Conservation (phyloP, 192 early-diverging fungal genomes). For the Phycomyces nitens region DNA sequence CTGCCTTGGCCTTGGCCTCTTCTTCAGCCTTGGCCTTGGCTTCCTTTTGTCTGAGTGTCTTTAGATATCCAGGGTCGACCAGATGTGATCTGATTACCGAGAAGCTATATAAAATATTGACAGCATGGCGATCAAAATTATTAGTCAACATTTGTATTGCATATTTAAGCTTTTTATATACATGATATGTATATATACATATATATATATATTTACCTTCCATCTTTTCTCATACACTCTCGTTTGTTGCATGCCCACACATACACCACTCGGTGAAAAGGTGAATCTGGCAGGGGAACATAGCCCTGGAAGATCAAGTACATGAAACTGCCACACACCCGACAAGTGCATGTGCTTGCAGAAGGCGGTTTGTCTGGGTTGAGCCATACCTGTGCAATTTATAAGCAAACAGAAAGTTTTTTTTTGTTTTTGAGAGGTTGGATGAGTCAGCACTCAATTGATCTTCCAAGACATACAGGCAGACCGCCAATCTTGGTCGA, state of each 20-base stretch:
- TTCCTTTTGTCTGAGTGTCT: slow-evolving; percentile 45
- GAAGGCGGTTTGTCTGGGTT: slow-evolving; percentile 30
- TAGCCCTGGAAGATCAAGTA: slow-evolving; percentile 70
- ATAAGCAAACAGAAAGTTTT: background rate
- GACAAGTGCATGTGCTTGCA: slow-evolving; percentile 39
- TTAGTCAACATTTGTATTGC: too few relatives aligned
- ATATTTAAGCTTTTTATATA: too few relatives aligned
- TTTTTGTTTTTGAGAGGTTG: background rate
- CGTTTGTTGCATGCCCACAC: slow-evolving; percentile 77
- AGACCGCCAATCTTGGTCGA: slow-evolving; percentile 62
- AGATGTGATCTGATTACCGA: slow-evolving; percentile 58
- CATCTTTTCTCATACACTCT: slow-evolving; percentile 66
- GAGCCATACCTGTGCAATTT: slow-evolving; percentile 39
- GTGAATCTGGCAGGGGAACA: slow-evolving; percentile 65
- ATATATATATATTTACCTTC: too few relatives aligned
- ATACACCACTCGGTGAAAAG: slow-evolving; percentile 74
- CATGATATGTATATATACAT: too few relatives aligned
- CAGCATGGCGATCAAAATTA: too few relatives aligned
- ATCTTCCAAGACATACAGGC: slow-evolving; percentile 46
- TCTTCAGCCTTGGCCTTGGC: slow-evolving; percentile 24
- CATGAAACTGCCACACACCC: slow-evolving; percentile 55
- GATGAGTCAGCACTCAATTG: background rate
- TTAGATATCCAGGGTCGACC: slow-evolving; percentile 61
- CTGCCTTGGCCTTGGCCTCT: slow-evolving; percentile 17
- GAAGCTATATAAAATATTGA: slow-evolving; percentile 38